Percentiles rank a stretch among this genome's conserved stretches.
Evolutionary conservation across 2,329 filamentous ascomycete species (phyloP).

Genomic region (Aspergillus quadrilineatus): DNA sequence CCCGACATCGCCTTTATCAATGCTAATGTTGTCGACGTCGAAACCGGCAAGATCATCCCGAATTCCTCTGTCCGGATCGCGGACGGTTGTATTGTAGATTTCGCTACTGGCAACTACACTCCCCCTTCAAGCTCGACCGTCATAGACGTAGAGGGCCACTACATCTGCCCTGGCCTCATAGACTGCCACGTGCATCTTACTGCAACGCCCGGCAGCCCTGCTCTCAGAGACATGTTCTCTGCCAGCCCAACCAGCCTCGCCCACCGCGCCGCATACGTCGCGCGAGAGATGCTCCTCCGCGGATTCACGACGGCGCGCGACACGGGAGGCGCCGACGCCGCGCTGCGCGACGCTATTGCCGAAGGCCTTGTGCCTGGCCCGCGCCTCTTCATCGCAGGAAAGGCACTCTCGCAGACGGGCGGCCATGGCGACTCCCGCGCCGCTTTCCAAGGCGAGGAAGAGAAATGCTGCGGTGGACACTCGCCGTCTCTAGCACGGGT

Average conservation of each 20-base stretch:
- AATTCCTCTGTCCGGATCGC: slow-evolving; percentile 36
- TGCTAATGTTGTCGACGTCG: slow-evolving; percentile 47
- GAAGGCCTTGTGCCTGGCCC: slow-evolving; percentile 56
- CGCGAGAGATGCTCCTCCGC: slow-evolving; percentile 50
- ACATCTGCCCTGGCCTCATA: slow-evolving; percentile 52
- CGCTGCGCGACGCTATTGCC: slow-evolving; percentile 47
- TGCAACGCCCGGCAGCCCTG: slow-evolving; percentile 45
- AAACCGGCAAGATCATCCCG: slow-evolving; percentile 32
- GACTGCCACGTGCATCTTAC: slow-evolving; percentile 53
- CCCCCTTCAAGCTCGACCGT: slow-evolving; percentile 16
- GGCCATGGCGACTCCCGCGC: slow-evolving; percentile 52
- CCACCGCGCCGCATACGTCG: slow-evolving; percentile 13
- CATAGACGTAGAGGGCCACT: slow-evolving; percentile 47
- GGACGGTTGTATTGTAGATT: slow-evolving; percentile 34
- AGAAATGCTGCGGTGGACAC: not conserved
- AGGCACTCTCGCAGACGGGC: slow-evolving; percentile 57
- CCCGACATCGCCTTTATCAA: slow-evolving; percentile 38
- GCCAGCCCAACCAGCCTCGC: slow-evolving; percentile 27
- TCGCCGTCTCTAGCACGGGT: not conserved
- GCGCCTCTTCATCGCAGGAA: slow-evolving; percentile 53
- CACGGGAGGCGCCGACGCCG: slow-evolving; percentile 54
- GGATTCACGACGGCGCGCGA: slow-evolving; percentile 61
- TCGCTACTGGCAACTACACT: slow-evolving; percentile 12
- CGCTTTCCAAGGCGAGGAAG: not conserved
- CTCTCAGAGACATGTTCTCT: slow-evolving; percentile 38